Evolutionary conservation across 176 grass and related monocot species (phyloP), one percentile per base, ranked within the genome.

Genomic region (Hsuehochloa calcarea): DNA sequence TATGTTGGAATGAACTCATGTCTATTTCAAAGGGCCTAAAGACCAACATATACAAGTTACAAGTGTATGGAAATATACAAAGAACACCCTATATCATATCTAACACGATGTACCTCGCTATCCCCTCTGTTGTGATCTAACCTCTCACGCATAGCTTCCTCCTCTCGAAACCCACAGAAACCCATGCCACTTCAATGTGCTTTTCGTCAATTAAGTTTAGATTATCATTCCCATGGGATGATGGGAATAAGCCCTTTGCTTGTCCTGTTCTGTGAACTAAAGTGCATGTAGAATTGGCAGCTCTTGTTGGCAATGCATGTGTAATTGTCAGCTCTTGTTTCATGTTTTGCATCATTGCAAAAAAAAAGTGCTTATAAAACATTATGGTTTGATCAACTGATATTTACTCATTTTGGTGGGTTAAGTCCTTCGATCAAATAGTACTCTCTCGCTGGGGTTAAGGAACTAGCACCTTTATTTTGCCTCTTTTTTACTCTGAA

Each of bases 151-250:
- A 34, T 34, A 34, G 31, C 31, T 34, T 34, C 31, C 31, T 34
- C 31, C 31, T 34, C 31, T 34, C 31, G 31, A 34, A 34, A 34
- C 31, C 31, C 31, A 34, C 31, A 34, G 31, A 34, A 34, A 34
- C 1, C 31, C 31, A 34, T 34, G 31, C 1, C 31, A 34, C 31
- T 34, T 34, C 31, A 34, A 34, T 34, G 31, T 84, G 6, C 14
- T 46, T 84, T 43, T 79, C 5, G 54, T 65, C 12, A 16, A 40
- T 62, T 16, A 73, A 76, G 4, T 82, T 87, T 19, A 51, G 43
- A 84, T 11, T 74, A 50, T 25, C 44, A 51, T 74, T 66, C 40
- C 68, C 5, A 19, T 74, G 39, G 35, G 14, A 31, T 60, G 3
- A 19, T 74, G 39, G 35, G 14, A 31, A 73, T 72, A 77, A 72